Evolutionary conservation across 352 stramenopile species (phyloP), one percentile per base, ranked within the genome.

Genomic region (Pythium biforme): DNA sequence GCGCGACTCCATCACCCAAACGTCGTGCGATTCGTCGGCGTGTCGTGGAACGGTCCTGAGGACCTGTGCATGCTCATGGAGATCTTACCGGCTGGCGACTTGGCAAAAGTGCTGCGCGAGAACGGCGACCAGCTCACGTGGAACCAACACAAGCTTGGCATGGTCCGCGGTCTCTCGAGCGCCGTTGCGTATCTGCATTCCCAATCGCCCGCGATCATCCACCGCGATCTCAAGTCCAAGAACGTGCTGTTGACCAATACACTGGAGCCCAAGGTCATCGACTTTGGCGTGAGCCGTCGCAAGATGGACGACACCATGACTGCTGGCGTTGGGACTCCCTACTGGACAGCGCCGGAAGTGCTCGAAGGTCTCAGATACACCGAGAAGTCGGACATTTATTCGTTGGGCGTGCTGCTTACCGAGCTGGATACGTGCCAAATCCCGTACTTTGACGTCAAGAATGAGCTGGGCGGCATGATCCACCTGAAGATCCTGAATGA

Each of bases 381-480:
- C 20, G 43, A 48, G n/a, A 59, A 56, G 27, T 59, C 59, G 37
- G 59, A 66, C 26, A 50, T 66, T 22, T 66, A 60, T 15, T 66
- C 59, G 43, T 60, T 66, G 15, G 59, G 59, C 6, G 39, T 66
- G 43, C 61, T 92, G 53, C 52, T 74, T 4, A 61, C 49, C 8
- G 68, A 74, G 58, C 40, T 70, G 10, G 43, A 65, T 46, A 73
- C 66, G 55, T 56, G 64, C 23, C 41, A 49, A 25, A 64, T 69
- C 27, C 66, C 66, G 49, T 73, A 68, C 53, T 26, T 43, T 14
- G 64, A 72, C 53, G 37, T 34, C 4, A 14, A 14, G 26, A 34
- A 34, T 14, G 15, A 29, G 0, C 22, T 29, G 17, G 47, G 59
- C 4, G 33, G 49, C 17, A 60, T 60, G 51, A 17, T 48, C 29